phyloP scores from a whole-genome alignment of 257 asterid genomes.

The Nicotiana paniculata region DNA sequence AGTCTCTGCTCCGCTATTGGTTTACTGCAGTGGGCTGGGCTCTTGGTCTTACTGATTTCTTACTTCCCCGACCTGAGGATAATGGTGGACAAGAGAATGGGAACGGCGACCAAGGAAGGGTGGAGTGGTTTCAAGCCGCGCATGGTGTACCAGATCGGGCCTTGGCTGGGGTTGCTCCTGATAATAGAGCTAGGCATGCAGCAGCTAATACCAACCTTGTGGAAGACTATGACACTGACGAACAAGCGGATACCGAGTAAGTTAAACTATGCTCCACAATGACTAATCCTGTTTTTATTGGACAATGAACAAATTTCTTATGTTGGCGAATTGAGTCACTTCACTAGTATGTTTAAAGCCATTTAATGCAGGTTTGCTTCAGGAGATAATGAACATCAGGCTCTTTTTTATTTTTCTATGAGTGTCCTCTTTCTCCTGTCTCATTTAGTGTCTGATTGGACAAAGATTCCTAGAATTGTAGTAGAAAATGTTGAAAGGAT shows the following conservation, averaged over 20 bases:
- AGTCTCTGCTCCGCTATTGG: constrained; percentile 90
- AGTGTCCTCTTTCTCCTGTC: neutral
- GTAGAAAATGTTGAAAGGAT: neutral
- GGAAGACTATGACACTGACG: constrained; percentile 56
- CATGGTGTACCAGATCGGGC: constrained; percentile 55
- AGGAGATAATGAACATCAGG: neutral
- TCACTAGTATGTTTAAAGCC: neutral
- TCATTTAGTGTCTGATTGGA: neutral
- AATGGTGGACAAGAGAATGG: constrained; percentile 68
- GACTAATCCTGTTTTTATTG: neutral
- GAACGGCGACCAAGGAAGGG: constrained; percentile 63
- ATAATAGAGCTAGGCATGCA: constrained; percentile 49
- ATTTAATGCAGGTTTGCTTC: neutral
- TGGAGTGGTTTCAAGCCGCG: constrained; percentile 56
- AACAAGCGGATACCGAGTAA: constrained; percentile 75
- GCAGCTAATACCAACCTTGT: constrained; percentile 31
- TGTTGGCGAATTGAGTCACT: neutral
- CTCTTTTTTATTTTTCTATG: neutral
- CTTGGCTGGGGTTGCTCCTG: constrained; percentile 38
- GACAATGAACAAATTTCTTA: neutral
- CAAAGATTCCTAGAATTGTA: neutral
- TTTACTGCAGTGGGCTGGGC: constrained; percentile 97
- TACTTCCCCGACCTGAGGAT: constrained; percentile 88
- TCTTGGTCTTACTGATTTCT: constrained; percentile 79
- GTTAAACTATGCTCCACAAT: constrained; percentile 21